Base-by-base conservation (phyloP, 108 stramenopile genomes). In the Pseudonitzschia multiseries region DNA sequence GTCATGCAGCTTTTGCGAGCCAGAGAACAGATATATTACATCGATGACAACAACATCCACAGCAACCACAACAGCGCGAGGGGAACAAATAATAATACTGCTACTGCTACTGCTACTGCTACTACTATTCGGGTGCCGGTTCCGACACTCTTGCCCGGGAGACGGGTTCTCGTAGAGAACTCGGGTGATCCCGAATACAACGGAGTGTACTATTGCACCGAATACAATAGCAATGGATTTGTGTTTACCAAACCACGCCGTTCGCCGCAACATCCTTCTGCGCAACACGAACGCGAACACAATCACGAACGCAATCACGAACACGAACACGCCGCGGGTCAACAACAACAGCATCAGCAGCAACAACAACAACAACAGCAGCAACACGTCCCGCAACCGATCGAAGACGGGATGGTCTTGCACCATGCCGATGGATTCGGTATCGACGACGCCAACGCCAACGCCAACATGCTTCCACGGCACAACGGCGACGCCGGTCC, bases 181-280 rank as follows among this genome's bases (percentile, higher is more conserved):
- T 74, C 88, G 2, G 89, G 89, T 3, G 92, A 93, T 80, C 81
- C 86, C 1, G 89, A 93, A 60, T 87, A 78, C 65, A 90, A 93
- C 78, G 92, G 92, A 13, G 72, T 90, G n/a, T 93, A 93, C 65
- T 86, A 83, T 75, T 93, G 92, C 69, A 93, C 89, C 10, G 84
- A 84, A 29, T 79, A 79, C 54, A 89, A 90, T 67, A 87, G 89
- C 5, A 93, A 93, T 69, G 54, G 54, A 31, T 60, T 72, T 31
- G 65, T 84, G 26, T 91, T 89, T 73, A 89, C 89, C 60, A 93
- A 93, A 68, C 90, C 93, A 22, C 76, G 90, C 46, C 57, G 57
- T 63, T 78, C 84, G 21, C 78, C 78, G 41, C 46, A 31, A 61
- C 43, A 27, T 18, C 28, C 22, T 9, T 59, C 17, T 70, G 3